Conservation (phyloP, 2,329 filamentous ascomycete genomes). For the Verticillium albo-atrum region DNA sequence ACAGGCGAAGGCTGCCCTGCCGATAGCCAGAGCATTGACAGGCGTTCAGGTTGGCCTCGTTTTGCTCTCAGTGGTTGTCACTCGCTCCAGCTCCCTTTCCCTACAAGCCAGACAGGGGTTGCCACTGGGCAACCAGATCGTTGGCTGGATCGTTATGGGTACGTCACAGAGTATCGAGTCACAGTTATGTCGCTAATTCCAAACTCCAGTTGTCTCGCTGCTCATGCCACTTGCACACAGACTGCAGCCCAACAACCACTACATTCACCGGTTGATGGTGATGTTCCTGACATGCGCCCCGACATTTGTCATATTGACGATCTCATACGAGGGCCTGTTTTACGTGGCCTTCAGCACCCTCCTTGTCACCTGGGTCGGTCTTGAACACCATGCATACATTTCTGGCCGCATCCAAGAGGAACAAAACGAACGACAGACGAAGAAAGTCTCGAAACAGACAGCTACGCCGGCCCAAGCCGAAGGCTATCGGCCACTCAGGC, state of each 20-base stretch:
- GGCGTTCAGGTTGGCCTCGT: conserved; percentile 71
- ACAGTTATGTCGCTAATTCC: not conserved
- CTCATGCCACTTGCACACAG: conserved; percentile 77
- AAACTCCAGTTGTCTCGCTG: conserved; percentile 61
- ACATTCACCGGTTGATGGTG: conserved; percentile 82
- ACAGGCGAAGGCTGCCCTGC: conserved; percentile 5
- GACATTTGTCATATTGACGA: conserved; percentile 91
- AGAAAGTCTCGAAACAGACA: conserved; percentile 12
- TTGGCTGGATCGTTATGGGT: conserved; percentile 79
- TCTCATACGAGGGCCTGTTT: conserved; percentile 95
- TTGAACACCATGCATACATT: conserved; percentile 68
- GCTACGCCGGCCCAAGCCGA: conserved; percentile 12
- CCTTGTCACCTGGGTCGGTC: conserved; percentile 82
- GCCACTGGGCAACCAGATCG: conserved; percentile 79
- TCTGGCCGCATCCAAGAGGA: not conserved
- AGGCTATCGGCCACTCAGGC: conserved; percentile 60
- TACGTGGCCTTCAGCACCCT: conserved; percentile 85
- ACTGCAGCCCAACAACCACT: conserved; percentile 76
- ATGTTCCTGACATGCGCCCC: conserved; percentile 92
- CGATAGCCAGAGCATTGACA: conserved; percentile 53
- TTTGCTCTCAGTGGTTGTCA: conserved; percentile 77
- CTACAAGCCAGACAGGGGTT: conserved; percentile 81
- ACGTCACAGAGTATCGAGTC: conserved; percentile 22
- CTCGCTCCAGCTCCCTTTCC: conserved; percentile 77
- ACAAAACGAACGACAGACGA: not conserved